phyloP scores from a whole-genome alignment of 2,329 filamentous ascomycete genomes.

The Cadophora malorum region DNA sequence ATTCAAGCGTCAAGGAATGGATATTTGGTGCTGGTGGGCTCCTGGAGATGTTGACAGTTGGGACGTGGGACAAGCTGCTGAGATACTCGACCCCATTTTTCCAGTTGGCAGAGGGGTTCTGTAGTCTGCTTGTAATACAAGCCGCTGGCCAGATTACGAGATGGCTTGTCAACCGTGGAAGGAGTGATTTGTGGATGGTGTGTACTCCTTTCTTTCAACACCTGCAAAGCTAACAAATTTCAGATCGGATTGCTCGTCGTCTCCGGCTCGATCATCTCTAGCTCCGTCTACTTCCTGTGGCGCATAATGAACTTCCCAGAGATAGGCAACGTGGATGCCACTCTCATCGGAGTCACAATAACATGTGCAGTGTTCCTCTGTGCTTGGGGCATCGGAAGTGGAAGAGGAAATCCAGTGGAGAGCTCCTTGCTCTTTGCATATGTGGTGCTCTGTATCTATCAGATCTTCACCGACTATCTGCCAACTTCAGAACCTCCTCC shows the following conservation, averaged over 20 bases:
- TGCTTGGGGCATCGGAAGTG: conserved; percentile 92
- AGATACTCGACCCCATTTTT: conserved; percentile 93
- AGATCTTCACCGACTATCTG: conserved; percentile 98
- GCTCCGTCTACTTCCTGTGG: conserved; percentile 95
- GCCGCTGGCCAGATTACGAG: conserved; percentile 91
- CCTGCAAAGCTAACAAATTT: conserved; percentile 27
- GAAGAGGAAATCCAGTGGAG: conserved; percentile 92
- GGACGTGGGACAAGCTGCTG: conserved; percentile 86
- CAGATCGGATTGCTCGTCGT: conserved; percentile 88
- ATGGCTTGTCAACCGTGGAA: conserved; percentile 91
- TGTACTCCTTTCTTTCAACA: conserved; percentile 46
- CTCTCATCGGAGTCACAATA: conserved; percentile 89
- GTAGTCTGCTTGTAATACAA: conserved; percentile 94
- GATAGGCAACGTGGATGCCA: conserved; percentile 89
- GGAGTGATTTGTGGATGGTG: conserved; percentile 97
- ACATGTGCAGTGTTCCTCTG: conserved; percentile 92
- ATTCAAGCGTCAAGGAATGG: conserved; percentile 79
- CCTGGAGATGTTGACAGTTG: conserved; percentile 79
- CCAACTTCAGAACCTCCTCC: conserved; percentile 65
- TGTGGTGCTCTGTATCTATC: conserved; percentile 97
- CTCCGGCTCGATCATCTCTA: conserved; percentile 90
- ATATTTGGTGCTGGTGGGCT: conserved; percentile 86
- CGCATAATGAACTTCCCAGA: conserved; percentile 92
- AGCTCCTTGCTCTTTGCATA: conserved; percentile 96
- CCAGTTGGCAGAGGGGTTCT: conserved; percentile 94